phyloP scores from a whole-genome alignment of 2,329 filamentous ascomycete species.

The Fusarium sarcochroum region DNA sequence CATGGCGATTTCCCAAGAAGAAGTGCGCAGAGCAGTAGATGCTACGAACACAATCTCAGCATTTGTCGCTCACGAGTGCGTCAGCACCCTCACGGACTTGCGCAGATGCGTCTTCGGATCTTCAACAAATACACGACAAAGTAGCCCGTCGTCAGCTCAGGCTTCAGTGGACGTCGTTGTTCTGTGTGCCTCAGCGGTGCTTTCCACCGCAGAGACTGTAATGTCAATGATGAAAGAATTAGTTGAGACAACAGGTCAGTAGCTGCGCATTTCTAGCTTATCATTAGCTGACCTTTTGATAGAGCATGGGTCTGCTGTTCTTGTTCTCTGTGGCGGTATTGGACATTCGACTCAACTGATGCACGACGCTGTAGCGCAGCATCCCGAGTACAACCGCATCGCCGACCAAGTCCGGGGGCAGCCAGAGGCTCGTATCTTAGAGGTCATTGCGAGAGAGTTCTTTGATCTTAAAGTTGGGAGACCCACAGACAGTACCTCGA shows the following conservation, averaged over 20 bases:
- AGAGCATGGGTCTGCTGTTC: not conserved
- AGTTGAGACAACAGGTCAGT: slow-evolving; percentile 7
- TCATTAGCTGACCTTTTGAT: not conserved
- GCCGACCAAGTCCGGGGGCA: slow-evolving; percentile 7
- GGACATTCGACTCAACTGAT: slow-evolving; percentile 42
- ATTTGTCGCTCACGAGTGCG: slow-evolving; percentile 37
- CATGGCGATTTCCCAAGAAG: not conserved
- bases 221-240: slow-evolving; percentile 17
- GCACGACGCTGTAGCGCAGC: slow-evolving; percentile 35
- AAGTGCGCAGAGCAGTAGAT: slow-evolving; percentile 1
- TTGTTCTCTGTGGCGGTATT: slow-evolving; percentile 42
- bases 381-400: slow-evolving; percentile 30
- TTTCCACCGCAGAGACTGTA: slow-evolving; percentile 33
- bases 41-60: slow-evolving; percentile 30
- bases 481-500: not conserved
- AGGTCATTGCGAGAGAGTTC: slow-evolving; percentile 33
- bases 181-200: slow-evolving; percentile 38
- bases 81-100: slow-evolving; percentile 20
- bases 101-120: slow-evolving; percentile 4
- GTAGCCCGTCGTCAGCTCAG: not conserved
- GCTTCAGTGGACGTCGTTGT: slow-evolving; percentile 21
- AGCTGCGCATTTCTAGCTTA: not conserved
- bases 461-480: slow-evolving; percentile 15
- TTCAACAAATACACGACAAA: not conserved
- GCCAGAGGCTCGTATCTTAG: slow-evolving; percentile 37